Evolutionary conservation across 345 rosid genomes (phyloP).

Genomic region (Triadica sebifera): DNA sequence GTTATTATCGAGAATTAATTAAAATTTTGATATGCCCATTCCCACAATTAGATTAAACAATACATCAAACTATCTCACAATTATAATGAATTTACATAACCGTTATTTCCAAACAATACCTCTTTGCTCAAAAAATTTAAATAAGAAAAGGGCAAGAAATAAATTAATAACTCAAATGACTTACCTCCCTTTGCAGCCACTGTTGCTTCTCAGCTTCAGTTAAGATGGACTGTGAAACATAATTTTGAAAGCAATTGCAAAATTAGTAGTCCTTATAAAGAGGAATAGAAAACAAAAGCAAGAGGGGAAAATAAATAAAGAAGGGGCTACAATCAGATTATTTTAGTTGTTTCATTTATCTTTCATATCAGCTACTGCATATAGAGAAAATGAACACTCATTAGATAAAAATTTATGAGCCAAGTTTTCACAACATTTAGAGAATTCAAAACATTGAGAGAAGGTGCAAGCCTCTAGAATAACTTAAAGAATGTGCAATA

Average conservation of each 20-base stretch:
- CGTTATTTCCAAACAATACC: no score
- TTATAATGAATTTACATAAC: no score
- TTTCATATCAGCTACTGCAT: neutral
- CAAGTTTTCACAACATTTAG: neutral
- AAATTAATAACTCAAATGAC: neutral
- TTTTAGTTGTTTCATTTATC: neutral
- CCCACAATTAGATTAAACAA: constrained; percentile 2
- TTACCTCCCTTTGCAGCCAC: constrained; percentile 43
- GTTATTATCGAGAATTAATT: neutral
- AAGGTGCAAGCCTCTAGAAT: neutral
- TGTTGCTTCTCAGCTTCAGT: constrained; percentile 42
- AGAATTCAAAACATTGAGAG: neutral
- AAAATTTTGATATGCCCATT: neutral
- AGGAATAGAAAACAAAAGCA: neutral
- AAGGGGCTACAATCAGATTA: neutral
- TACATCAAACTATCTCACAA: constrained; percentile 52
- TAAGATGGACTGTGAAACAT: constrained; percentile 31
- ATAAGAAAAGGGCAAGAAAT: neutral
- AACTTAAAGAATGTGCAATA: neutral
- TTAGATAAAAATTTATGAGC: neutral
- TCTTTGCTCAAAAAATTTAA: constrained; percentile 20
- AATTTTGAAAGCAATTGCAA: neutral
- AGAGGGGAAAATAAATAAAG: neutral
- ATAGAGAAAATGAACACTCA: neutral
- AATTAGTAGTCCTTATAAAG: neutral